These are phyloP conservation scores for Martensiomyces pterosporus DNA, from an alignment of 192 early-diverging fungal species.

Conservation along the genomic window DNA sequence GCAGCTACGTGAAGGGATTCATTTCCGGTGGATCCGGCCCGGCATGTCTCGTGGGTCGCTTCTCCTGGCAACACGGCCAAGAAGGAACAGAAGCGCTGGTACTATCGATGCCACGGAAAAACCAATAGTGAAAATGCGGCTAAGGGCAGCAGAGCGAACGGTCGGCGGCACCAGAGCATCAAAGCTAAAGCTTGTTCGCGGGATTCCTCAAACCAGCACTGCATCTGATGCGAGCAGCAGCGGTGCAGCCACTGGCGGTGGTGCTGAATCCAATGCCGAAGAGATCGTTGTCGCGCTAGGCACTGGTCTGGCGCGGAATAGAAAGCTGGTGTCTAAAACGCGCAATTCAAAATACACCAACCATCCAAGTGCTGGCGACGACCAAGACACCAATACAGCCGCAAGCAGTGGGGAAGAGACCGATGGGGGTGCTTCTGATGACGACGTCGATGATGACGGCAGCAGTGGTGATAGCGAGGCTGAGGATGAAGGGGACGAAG, in stretches of 20 bases:
- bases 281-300: constrained; percentile 21
- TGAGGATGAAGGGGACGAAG: constrained; percentile 4
- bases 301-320: constrained; percentile 2
- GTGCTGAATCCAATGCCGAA: not conserved
- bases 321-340: not conserved
- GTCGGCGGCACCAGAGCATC: not conserved
- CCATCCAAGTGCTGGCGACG: constrained; percentile 3
- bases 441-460: not conserved
- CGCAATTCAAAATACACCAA: not conserved
- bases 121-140: constrained; percentile 25
- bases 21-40: constrained; percentile 46
- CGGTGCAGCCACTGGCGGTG: not conserved
- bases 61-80: constrained; percentile 37
- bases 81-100: constrained; percentile 17
- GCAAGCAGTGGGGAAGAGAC: too few relatives aligned
- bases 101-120: constrained; percentile 6
- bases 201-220: constrained; percentile 11
- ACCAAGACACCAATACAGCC: not conserved
- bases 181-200: constrained; percentile 21
- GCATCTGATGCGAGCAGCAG: constrained; percentile 1
- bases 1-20: constrained; percentile 43
- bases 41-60: constrained; percentile 42
- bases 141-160: constrained; percentile 15
- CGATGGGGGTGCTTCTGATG: too few relatives aligned
- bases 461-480: constrained; percentile 10